Evolutionary conservation across 1,284 basidiomycete genomes (phyloP), one percentile per base, ranked within the genome.

Genomic region (Trichosporon coremiiforme): DNA sequence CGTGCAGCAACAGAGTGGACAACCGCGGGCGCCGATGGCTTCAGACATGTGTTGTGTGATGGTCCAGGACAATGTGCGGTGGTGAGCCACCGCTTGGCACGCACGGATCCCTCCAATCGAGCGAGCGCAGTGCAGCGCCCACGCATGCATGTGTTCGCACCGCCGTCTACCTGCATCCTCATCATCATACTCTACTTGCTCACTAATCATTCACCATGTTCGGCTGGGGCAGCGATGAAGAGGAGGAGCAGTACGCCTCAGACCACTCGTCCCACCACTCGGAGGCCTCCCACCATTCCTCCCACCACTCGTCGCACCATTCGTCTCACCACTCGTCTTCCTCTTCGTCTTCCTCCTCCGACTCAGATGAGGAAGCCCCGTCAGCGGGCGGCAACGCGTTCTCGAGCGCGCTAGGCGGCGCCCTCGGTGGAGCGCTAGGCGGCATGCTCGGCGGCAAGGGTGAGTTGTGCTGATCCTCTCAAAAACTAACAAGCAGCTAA

Each of bases 201-300:
- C 10, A n/a, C 15, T 9, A 20, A n/a, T 22, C 17, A 13, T 22
- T 31, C 10, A 62, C 15, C 15, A 62, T 62, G 57, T 62, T n/a
- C 57, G 57, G 17, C 57, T 62, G 31, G 29, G 57, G 57, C 57
- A 62, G 57, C 57, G 57, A 35, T 31, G n/a, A 22, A 31, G 57
- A 33, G 31, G 57, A 62, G 31, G 13, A 33, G 29, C 29, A 15
- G 29, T 62, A 35, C 57, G 57, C 12, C 20, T 62, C 57, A 31
- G 29, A 62, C 57, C 57, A 62, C 29, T 33, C 57, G 57, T 62
- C 20, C 53, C 53, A 29, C 17, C 25, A 17, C 53, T 55, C 53
- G 22, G 10, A 55, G 17, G 7, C 20, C n/a, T 55, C 57, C 12
- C 29, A 62, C 57, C 57, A 62, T n/a, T 45, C 41, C 17, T 45